Base-by-base conservation (phyloP, 495 filamentous ascomycete species). In the Tetracladium marchalianum region DNA sequence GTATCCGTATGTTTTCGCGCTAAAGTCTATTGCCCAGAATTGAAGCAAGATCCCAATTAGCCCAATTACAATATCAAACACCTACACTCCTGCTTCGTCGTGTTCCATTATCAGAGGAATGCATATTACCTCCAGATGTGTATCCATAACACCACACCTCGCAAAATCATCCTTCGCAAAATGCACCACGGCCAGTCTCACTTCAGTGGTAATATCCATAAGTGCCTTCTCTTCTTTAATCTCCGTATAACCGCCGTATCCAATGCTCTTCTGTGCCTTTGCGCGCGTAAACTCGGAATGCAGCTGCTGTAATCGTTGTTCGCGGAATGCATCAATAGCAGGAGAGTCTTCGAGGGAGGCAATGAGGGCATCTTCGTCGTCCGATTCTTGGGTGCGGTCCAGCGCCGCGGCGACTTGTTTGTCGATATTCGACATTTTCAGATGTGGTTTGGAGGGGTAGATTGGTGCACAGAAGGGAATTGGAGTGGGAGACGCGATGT, bases 121-220 rank as follows among this genome's bases (percentile, higher is more conserved):
- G 11, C 12, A 12, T 10, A 57, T 51, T 39, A 74, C 66, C 40
- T 71, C 66, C 9, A 87, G 62, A 60, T 80, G 76, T 19, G 60
- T 58, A 55, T 84, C 80, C 82, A 87, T 85, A 39, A 84, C 75
- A 11, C 68, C 58, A 59, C 85, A 90, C 8, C 85, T 75, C 5
- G 70, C 66, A 62, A 90, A 90, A 57, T 88, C 84, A 6, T 77
- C 66, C 57, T 87, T 83, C 50, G 73, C 78, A 65, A 90, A 90
- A 61, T 90, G 85, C 19, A 88, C 76, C 0, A 88, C 70, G 50
- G 77, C 80, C 31, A 73, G 65, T 47, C 80, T 73, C 0, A 71
- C 47, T 31, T 66, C 65, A 10, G 84, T 87, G 4, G 82, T 87
- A 43, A 82, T 73, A 48, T 84, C 77, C 57, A 90, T 75, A 10